Conservation (phyloP, 2,329 filamentous ascomycete species). For the Alternaria infectoria region DNA sequence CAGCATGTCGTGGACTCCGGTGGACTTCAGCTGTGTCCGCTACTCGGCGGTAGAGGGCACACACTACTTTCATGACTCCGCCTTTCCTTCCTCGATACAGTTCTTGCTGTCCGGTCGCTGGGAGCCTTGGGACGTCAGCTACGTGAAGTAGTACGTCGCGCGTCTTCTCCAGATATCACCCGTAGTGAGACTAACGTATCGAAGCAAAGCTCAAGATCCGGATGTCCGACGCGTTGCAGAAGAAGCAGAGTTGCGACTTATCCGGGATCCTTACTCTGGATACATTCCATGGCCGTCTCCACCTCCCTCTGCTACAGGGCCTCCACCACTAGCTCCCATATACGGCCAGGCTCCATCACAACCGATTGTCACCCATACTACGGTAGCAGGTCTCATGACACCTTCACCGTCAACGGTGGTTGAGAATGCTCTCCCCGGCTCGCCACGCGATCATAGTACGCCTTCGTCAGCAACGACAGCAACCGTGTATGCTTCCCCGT, state of each 20-base stretch:
- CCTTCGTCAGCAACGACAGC: background rate
- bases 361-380: background rate
- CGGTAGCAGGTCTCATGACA: background rate
- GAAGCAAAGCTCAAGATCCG: constrained; percentile 35
- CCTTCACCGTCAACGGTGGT: constrained; percentile 11
- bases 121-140: constrained; percentile 43
- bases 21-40: constrained; percentile 37
- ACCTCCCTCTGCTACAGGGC: constrained; percentile 17
- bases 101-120: constrained; percentile 38
- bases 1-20: constrained; percentile 37
- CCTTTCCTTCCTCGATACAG: constrained; percentile 35
- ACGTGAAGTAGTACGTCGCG: constrained; percentile 33
- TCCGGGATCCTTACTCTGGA: constrained; percentile 22
- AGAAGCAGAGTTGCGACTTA: constrained; percentile 33
- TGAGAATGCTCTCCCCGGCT: constrained; percentile 1
- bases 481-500: constrained; percentile 18
- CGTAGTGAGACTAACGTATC: constrained; percentile 10
- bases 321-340: background rate
- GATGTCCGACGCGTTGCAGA: constrained; percentile 38
- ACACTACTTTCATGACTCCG: constrained; percentile 41
- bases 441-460: constrained; percentile 5
- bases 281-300: constrained; percentile 30
- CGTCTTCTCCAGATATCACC: background rate
- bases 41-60: constrained; percentile 39
- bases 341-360: constrained; percentile 6